These are phyloP conservation scores for Lablab purpureus DNA, from an alignment of 306 rosid genomes.

Conservation along the genomic window DNA sequence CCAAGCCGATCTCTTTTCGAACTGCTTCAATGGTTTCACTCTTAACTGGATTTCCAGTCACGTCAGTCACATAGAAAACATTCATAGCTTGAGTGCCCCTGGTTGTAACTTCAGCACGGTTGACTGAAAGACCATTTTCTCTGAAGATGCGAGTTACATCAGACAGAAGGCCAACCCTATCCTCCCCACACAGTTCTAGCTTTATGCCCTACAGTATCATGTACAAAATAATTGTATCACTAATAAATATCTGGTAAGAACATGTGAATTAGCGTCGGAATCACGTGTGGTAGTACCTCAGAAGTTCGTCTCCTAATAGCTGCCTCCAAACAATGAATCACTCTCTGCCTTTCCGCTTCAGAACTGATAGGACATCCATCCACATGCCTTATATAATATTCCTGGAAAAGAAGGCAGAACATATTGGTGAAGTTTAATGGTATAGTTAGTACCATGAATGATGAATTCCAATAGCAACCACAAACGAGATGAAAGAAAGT, in stretches of 20 bases:
- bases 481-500: not conserved
- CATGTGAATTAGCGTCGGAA: not conserved
- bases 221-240: conserved; percentile 35
- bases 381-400: conserved; percentile 85
- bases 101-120: conserved; percentile 90
- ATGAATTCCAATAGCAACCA: conserved; percentile 16
- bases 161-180: conserved; percentile 86
- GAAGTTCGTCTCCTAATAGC: conserved; percentile 86
- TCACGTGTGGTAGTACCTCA: conserved; percentile 60
- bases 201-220: conserved; percentile 74
- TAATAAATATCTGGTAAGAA: not conserved
- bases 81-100: conserved; percentile 83
- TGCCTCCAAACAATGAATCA: conserved; percentile 95
- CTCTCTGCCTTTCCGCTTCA: conserved; percentile 94
- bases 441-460: not conserved
- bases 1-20: conserved; percentile 80
- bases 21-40: conserved; percentile 90
- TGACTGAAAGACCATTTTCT: conserved; percentile 93
- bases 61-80: conserved; percentile 86
- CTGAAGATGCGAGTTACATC: conserved; percentile 96
- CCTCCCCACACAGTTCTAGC: conserved; percentile 87
- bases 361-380: conserved; percentile 91
- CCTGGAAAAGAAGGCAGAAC: conserved; percentile 54
- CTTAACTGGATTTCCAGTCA: conserved; percentile 80
- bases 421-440: conserved; percentile 23